Evolutionary conservation across 1,139 yeast genomes (phyloP), one percentile per base, ranked within the genome.

Genomic region (Geotrichum fermentans): DNA sequence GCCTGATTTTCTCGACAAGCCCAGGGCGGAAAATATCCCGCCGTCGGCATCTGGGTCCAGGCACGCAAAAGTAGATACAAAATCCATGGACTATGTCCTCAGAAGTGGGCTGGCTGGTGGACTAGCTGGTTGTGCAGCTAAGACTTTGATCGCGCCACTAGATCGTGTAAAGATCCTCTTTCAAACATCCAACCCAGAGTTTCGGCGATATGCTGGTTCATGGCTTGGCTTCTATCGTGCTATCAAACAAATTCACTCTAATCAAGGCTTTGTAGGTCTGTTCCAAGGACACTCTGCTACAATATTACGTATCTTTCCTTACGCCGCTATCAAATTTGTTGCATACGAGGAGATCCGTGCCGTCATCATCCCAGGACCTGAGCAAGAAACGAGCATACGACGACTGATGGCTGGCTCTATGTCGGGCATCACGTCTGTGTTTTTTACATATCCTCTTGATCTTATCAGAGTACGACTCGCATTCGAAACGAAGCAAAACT

Each of bases 251-350:
- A 90, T 92, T 32, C 79, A 80, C 70, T 52, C 60, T 6, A 73
- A 72, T 36, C 95, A 87, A 63, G 98, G 98, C n/a, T 48, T 81
- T 1, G 56, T 71, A 41, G 98, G 98, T 1, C 77, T 92, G 51
- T 92, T 82, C 65, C 96, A 90, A 61, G 99, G 99, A 34, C 98
- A 92, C 66, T 85, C 95, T 2, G 96, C 95, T 0, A 92, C 98
- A 0, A 71, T 92, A 45, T 66, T 90, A 40, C 74, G 99, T 54
- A 88, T 92, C 7, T 92, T 92, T 67, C 99, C 99, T 1, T 92
- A 92, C 65, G 97, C 98, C 3, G 96, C 97, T 14, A 86, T 92
- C 62, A 94, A 92, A 65, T 92, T 92, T 65, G 96, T 94, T n/a
- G 90, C 95, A 4, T 92, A 92, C 67, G 99, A 92, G 68, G 98